Evolutionary conservation across 352 stramenopile species (phyloP).

Genomic region (Phytophthora hibernalis): DNA sequence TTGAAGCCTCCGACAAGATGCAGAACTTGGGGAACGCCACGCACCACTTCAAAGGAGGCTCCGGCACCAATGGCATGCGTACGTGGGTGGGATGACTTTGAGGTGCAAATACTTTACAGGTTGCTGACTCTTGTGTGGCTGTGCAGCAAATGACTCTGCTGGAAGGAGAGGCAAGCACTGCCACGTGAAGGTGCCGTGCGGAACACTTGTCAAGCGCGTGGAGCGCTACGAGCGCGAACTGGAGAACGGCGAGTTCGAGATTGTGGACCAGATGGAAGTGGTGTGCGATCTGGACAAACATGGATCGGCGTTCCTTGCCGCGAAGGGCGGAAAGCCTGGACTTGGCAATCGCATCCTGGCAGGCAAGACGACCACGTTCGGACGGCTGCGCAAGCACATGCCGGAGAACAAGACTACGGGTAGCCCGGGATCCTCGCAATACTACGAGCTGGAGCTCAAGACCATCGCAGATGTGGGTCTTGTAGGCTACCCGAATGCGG

Average conservation of each 20-base stretch:
- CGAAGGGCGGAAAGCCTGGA: constrained; percentile 82
- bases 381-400: constrained; percentile 87
- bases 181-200: constrained; percentile 83
- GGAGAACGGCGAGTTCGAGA: constrained; percentile 81
- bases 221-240: constrained; percentile 81
- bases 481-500: constrained; percentile 99
- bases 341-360: constrained; percentile 88
- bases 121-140: constrained; percentile 8
- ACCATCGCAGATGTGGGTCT: constrained; percentile 98
- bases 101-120: not conserved
- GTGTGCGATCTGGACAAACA: constrained; percentile 82
- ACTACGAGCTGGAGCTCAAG: constrained; percentile 98
- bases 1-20: constrained; percentile 74
- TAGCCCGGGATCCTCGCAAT: constrained; percentile 92
- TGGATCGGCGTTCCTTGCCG: constrained; percentile 75
- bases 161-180: constrained; percentile 83
- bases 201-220: constrained; percentile 89
- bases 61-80: constrained; percentile 87
- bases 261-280: constrained; percentile 80
- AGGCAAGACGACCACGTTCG: constrained; percentile 84
- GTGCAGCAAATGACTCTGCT: constrained; percentile 78
- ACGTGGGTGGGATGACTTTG: constrained; percentile 30
- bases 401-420: constrained; percentile 83
- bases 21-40: constrained; percentile 88
- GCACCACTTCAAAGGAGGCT: constrained; percentile 85